These are phyloP conservation scores for Lactifluus echinatus DNA, from an alignment of 768 basidiomycete species.

Conservation along the genomic window DNA sequence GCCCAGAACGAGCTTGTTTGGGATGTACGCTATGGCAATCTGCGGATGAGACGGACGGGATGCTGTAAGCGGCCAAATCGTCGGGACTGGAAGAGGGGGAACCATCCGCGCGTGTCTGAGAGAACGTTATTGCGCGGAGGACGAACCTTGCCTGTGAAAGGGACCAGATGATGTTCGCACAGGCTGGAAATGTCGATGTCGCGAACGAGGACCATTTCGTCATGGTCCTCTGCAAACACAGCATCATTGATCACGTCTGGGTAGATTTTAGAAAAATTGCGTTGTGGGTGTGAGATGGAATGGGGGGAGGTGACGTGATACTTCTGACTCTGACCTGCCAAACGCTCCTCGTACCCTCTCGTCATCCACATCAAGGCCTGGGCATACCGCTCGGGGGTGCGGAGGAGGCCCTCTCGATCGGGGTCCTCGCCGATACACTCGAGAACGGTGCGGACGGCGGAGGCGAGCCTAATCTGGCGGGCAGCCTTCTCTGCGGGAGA, in stretches of 20 bases:
- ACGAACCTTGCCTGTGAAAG: constrained; percentile 92
- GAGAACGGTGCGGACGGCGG: constrained; percentile 83
- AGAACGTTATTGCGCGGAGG: not conserved
- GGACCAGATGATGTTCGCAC: constrained; percentile 98
- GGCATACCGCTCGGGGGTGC: constrained; percentile 92
- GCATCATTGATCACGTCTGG: constrained; percentile 98
- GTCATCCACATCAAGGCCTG: constrained; percentile 99
- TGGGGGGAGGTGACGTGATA: constrained; percentile 11
- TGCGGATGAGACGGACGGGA: constrained; percentile 26
- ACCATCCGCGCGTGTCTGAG: too few relatives aligned
- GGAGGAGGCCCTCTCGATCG: constrained; percentile 81
- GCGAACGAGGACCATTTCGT: constrained; percentile 97
- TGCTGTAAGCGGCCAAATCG: constrained; percentile 14
- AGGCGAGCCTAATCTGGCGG: constrained; percentile 68
- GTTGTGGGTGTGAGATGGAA: constrained; percentile 12
- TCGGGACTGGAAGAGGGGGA: constrained; percentile 2
- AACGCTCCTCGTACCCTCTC: constrained; percentile 91
- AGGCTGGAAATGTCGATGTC: constrained; percentile 96
- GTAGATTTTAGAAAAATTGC: constrained; percentile 1
- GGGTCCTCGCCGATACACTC: constrained; percentile 99
- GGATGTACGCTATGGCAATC: constrained; percentile 74
- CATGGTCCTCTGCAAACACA: constrained; percentile 97
- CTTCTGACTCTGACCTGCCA: too few relatives aligned
- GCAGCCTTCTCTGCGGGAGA: constrained; percentile 62
- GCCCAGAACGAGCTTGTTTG: constrained; percentile 18